phyloP scores from a whole-genome alignment of 108 stramenopile species.

The Thalassiosira profunda region DNA sequence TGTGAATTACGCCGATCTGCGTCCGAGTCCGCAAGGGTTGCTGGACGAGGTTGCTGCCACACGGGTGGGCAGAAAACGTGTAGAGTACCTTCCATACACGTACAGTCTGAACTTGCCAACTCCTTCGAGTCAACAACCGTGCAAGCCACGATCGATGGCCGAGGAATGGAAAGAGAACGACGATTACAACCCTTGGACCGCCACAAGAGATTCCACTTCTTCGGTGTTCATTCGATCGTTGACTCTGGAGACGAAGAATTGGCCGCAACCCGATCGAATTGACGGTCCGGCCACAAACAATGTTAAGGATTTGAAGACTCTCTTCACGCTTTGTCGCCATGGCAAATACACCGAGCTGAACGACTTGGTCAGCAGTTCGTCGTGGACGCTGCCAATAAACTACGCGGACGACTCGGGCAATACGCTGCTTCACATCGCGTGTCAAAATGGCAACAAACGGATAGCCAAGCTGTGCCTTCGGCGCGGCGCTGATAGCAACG shows the following conservation, averaged over 20 bases:
- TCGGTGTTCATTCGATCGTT: constrained; percentile 61
- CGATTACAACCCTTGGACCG: constrained; percentile 79
- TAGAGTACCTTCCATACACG: constrained; percentile 68
- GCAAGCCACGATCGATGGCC: constrained; percentile 57
- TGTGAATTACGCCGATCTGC: no score
- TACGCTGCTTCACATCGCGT: constrained; percentile 59
- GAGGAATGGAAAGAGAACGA: constrained; percentile 74
- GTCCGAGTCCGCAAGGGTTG: constrained; percentile 51
- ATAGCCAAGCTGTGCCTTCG: constrained; percentile 66
- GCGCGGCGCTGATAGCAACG: constrained; percentile 59
- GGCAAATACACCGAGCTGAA: constrained; percentile 64
- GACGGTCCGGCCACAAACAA: constrained; percentile 27
- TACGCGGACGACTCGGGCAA: no score
- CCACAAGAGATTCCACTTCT: constrained; percentile 55
- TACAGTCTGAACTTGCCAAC: constrained; percentile 76
- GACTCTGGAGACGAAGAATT: constrained; percentile 22
- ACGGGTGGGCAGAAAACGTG: constrained; percentile 45
- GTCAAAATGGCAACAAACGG: constrained; percentile 76
- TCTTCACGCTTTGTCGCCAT: constrained; percentile 57
- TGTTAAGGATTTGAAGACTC: constrained; percentile 55
- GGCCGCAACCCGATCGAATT: background rate
- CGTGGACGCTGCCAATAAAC: constrained; percentile 71
- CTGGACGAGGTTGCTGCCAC: constrained; percentile 36
- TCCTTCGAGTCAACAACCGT: constrained; percentile 52
- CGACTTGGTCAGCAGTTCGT: constrained; percentile 53